Percentiles rank a stretch among this genome's conserved stretches.
These are phyloP conservation scores for Plantago major DNA, from an alignment of 257 asterid genomes.

Conservation along the genomic window DNA sequence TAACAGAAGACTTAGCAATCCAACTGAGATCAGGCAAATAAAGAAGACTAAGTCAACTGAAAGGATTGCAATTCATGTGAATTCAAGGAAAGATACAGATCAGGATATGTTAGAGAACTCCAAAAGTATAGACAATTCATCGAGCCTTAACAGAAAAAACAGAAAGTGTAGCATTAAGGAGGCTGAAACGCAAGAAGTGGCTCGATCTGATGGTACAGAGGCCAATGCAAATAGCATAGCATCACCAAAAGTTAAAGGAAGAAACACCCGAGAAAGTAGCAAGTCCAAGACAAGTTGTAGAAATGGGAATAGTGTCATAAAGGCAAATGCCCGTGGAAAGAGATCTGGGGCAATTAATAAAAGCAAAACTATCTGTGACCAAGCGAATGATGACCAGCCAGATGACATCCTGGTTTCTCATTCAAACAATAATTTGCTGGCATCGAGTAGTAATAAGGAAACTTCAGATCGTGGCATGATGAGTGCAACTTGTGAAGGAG, in stretches of 20 bases:
- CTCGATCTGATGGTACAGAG: slow-evolving; percentile 27
- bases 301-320: slow-evolving; percentile 19
- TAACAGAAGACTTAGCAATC: slow-evolving; percentile 24
- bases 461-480: slow-evolving; percentile 18
- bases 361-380: slow-evolving; percentile 19
- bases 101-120: slow-evolving; percentile 24
- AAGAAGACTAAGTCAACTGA: slow-evolving; percentile 38
- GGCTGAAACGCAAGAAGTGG: slow-evolving; percentile 12
- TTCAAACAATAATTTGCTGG: slow-evolving; percentile 23
- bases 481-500: slow-evolving; percentile 20
- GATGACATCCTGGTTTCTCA: slow-evolving; percentile 23
- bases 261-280: slow-evolving; percentile 20
- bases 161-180: slow-evolving; percentile 24
- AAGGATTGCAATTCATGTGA: slow-evolving; percentile 20
- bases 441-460: slow-evolving; percentile 25
- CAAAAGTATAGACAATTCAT: slow-evolving; percentile 14
- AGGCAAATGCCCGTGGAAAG: slow-evolving; percentile 16
- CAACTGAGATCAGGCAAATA: slow-evolving; percentile 24
- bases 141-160: slow-evolving; percentile 23
- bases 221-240: slow-evolving; percentile 23
- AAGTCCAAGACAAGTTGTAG: slow-evolving; percentile 22
- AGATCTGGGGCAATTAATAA: slow-evolving; percentile 17
- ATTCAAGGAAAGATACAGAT: slow-evolving; percentile 19
- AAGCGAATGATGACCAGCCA: slow-evolving; percentile 20
- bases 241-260: slow-evolving; percentile 26